These are phyloP conservation scores for Thelephora terrestris DNA, from an alignment of 1,284 basidiomycete species.

Conservation along the genomic window DNA sequence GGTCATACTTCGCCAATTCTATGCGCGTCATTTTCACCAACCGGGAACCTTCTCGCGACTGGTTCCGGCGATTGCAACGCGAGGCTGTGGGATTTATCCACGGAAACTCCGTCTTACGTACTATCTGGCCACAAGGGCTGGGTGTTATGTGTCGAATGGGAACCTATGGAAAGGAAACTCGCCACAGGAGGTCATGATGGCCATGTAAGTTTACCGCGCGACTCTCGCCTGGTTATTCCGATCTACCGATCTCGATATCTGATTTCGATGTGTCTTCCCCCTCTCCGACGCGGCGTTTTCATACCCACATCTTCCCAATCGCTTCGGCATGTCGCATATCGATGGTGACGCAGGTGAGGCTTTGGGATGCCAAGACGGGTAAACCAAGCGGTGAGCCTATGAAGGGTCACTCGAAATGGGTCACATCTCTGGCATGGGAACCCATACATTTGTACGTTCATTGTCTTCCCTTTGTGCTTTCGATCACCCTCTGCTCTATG, in stretches of 20 bases:
- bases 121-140: constrained; percentile 88
- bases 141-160: constrained; percentile 98
- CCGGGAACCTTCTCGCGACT: constrained; percentile 84
- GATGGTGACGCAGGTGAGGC: constrained; percentile 40
- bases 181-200: constrained; percentile 92
- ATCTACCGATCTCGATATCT: neutral
- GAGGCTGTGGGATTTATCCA: constrained; percentile 90
- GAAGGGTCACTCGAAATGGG: constrained; percentile 94
- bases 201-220: constrained; percentile 40
- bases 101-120: constrained; percentile 86
- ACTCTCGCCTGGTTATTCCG: neutral
- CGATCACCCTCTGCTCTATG: neutral
- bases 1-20: constrained; percentile 92
- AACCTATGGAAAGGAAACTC: constrained; percentile 80
- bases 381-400: constrained; percentile 77
- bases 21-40: constrained; percentile 93
- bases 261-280: neutral
- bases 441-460: constrained; percentile 76
- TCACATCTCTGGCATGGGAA: constrained; percentile 95
- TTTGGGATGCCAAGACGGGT: constrained; percentile 89
- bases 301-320: too few species aligned
- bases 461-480: too few species aligned
- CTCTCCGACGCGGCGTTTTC: too few species aligned
- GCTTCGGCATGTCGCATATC: too few species aligned
- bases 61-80: constrained; percentile 94